phyloP scores from a whole-genome alignment of 1,284 basidiomycete genomes.

The Mrakiaceae sp. region DNA sequence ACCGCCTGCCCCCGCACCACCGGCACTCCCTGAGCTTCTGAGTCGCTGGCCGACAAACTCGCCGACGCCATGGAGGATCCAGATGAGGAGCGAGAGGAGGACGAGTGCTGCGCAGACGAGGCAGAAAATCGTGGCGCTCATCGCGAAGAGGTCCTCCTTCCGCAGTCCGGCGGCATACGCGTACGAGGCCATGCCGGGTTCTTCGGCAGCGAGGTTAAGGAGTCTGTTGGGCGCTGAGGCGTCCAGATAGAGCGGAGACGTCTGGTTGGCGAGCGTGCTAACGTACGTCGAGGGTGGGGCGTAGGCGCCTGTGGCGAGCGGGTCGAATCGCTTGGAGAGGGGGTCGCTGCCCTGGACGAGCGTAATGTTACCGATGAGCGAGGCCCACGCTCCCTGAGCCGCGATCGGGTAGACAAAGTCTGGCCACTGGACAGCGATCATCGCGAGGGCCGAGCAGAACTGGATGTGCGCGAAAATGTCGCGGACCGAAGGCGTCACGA shows the following conservation, averaged over 20 bases:
- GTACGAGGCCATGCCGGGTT: constrained; percentile 60
- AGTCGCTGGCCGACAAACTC: constrained; percentile 21
- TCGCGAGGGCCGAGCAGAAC: constrained; percentile 58
- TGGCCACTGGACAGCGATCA: constrained; percentile 93
- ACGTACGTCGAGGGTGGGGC: constrained; percentile 52
- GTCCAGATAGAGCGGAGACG: constrained; percentile 70
- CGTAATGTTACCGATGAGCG: constrained; percentile 70
- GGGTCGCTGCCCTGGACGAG: constrained; percentile 44
- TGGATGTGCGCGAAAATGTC: constrained; percentile 90
- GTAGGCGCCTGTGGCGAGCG: constrained; percentile 46
- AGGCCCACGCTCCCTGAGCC: constrained; percentile 75
- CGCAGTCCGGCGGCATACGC: constrained; percentile 68
- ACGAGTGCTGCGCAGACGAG: constrained; percentile 62
- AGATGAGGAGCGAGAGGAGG: constrained; percentile 55
- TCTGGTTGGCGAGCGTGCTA: constrained; percentile 55
- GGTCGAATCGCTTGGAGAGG: constrained; percentile 49
- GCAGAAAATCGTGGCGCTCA: constrained; percentile 71
- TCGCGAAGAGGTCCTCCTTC: constrained; percentile 71
- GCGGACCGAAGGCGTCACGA: constrained; percentile 81
- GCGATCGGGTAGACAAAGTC: constrained; percentile 79
- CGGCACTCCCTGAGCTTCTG: no score
- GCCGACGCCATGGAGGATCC: constrained; percentile 48
- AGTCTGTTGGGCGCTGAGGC: constrained; percentile 53
- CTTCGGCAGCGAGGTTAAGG: constrained; percentile 26
- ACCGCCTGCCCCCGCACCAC: background rate